These are phyloP conservation scores for Yamadazyma spencermartinsiae DNA, from an alignment of 1,139 yeast genomes.

Conservation along the genomic window DNA sequence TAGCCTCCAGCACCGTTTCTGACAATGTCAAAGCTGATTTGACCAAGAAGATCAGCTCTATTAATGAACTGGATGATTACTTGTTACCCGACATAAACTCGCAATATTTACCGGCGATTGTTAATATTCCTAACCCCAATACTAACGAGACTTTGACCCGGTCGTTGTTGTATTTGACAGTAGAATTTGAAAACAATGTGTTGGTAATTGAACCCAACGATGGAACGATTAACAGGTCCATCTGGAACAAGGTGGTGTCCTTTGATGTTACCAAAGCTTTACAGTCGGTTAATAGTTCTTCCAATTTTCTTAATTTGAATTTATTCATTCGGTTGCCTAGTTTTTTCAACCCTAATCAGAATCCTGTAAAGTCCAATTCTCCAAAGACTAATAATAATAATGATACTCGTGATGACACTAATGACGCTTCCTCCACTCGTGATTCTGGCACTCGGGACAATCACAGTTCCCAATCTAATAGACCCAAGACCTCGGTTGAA, in stretches of 20 bases:
- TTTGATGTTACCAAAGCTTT: slow-evolving; percentile 80
- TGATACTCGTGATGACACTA: slow-evolving; percentile 14
- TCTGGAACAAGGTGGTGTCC: slow-evolving; percentile 84
- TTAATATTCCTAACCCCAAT: slow-evolving; percentile 51
- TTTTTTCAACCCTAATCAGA: slow-evolving; percentile 49
- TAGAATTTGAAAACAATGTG: slow-evolving; percentile 81
- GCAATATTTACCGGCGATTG: slow-evolving; percentile 62
- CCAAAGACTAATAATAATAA: slow-evolving; percentile 26
- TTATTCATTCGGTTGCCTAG: slow-evolving; percentile 77
- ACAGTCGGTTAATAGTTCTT: slow-evolving; percentile 14
- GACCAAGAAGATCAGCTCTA: slow-evolving; percentile 27
- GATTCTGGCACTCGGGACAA: background rate
- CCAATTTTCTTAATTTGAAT: slow-evolving; percentile 61
- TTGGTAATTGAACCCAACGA: slow-evolving; percentile 78
- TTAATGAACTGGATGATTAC: slow-evolving; percentile 26
- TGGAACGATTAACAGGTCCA: slow-evolving; percentile 57
- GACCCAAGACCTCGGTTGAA: slow-evolving; percentile 25
- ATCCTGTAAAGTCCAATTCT: slow-evolving; percentile 18
- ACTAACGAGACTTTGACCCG: slow-evolving; percentile 45
- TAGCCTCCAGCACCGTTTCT: slow-evolving; percentile 49
- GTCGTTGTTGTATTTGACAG: slow-evolving; percentile 64
- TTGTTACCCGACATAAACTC: slow-evolving; percentile 39
- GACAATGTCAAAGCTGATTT: slow-evolving; percentile 40
- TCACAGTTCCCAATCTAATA: slow-evolving; percentile 1
- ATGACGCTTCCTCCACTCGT: background rate